Evolutionary conservation across 2,329 filamentous ascomycete species (phyloP).

Genomic region (Phaeosphaeriaceae sp.): DNA sequence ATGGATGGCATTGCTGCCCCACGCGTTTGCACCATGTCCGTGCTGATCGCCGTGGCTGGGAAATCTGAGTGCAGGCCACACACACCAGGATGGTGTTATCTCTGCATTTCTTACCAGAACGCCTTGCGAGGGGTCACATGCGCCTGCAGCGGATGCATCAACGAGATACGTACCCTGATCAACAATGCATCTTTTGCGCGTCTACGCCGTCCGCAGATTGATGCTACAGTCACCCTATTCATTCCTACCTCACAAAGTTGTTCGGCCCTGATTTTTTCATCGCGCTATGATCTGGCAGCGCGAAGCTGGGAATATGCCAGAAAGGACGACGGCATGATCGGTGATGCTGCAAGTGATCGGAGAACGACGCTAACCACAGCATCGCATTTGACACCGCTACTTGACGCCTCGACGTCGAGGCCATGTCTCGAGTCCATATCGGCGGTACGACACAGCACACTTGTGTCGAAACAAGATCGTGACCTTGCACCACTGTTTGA

Average conservation of each 20-base stretch:
- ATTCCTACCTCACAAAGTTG: background rate
- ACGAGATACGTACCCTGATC: background rate
- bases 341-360: constrained; percentile 8
- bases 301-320: constrained; percentile 6
- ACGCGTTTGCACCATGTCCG: constrained; percentile 16
- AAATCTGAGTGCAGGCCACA: background rate
- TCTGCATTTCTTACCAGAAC: background rate
- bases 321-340: background rate
- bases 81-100: background rate
- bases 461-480: background rate
- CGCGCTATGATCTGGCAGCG: background rate
- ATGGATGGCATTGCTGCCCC: constrained; percentile 11
- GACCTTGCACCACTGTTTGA: background rate
- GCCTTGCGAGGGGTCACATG: background rate
- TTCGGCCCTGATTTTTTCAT: background rate
- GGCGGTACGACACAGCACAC: background rate
- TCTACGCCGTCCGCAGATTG: background rate
- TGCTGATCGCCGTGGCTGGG: background rate
- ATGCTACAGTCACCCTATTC: background rate
- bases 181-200: background rate
- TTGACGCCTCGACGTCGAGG: background rate
- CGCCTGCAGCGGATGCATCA: background rate
- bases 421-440: background rate
- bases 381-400: constrained; percentile 5
- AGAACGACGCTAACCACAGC: constrained; percentile 4